These are phyloP conservation scores for Eucalyptus virginea DNA, from an alignment of 345 rosid species.

Conservation along the genomic window DNA sequence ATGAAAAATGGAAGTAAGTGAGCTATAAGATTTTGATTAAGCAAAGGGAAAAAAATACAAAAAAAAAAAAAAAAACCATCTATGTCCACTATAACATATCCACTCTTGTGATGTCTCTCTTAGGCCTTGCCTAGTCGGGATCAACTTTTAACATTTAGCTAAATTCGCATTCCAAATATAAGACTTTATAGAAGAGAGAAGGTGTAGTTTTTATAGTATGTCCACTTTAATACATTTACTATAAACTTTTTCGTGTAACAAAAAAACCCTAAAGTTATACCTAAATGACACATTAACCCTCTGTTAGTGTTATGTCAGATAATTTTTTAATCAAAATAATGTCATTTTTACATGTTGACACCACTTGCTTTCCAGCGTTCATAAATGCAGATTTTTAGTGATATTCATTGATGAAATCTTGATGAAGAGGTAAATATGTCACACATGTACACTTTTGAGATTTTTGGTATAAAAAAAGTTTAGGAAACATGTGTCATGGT, in stretches of 20 bases:
- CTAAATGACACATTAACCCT: fast-evolving
- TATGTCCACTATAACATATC: not conserved
- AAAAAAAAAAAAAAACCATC: fast-evolving
- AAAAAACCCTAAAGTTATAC: not conserved
- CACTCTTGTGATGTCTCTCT: too few relatives aligned
- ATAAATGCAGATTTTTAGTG: not conserved
- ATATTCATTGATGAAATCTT: not conserved
- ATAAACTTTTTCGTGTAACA: not conserved
- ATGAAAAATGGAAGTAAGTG: not conserved
- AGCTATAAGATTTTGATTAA: not conserved
- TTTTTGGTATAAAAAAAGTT: too few relatives aligned
- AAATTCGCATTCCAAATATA: too few relatives aligned
- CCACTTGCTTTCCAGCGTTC: fast-evolving
- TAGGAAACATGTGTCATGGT: too few relatives aligned
- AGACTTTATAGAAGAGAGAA: too few relatives aligned
- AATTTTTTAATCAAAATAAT: too few relatives aligned
- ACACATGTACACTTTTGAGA: fast-evolving
- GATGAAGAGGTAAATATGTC: fast-evolving
- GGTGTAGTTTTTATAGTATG: fast-evolving
- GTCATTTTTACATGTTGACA: not conserved
- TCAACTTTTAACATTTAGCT: too few relatives aligned
- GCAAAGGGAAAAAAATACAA: not conserved
- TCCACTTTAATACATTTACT: not conserved
- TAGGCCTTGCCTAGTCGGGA: too few relatives aligned
- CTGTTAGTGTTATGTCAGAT: fast-evolving